phyloP scores from a whole-genome alignment of 768 basidiomycete genomes.

The Collybia sordida region DNA sequence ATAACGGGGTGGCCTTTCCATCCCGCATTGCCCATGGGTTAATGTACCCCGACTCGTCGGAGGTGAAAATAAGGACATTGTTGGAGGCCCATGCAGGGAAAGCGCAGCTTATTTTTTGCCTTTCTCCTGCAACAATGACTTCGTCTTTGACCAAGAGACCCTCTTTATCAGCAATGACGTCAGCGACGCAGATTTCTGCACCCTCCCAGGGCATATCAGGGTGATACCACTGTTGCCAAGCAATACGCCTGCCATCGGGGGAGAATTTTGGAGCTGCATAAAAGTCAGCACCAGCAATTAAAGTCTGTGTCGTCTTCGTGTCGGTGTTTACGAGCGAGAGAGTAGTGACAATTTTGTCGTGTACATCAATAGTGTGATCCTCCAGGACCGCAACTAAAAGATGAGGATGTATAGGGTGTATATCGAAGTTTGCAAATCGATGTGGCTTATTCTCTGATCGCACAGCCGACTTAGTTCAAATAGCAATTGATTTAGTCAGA shows the following conservation, averaged over 20 bases:
- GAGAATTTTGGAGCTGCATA: slow-evolving; percentile 50
- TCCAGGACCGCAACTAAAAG: slow-evolving; percentile 66
- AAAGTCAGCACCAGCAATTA: slow-evolving; percentile 67
- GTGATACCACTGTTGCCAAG: slow-evolving; percentile 25
- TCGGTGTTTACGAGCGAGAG: slow-evolving; percentile 56
- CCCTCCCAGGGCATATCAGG: slow-evolving; percentile 29
- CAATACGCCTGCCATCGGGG: slow-evolving; percentile 20
- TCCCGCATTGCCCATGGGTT: slow-evolving; percentile 60
- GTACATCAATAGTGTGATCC: slow-evolving; percentile 60
- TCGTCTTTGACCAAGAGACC: slow-evolving; percentile 32
- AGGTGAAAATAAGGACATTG: slow-evolving; percentile 59
- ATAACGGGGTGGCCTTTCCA: slow-evolving; percentile 33
- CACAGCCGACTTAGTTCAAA: background rate
- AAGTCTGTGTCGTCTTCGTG: slow-evolving; percentile 39
- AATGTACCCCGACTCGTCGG: slow-evolving; percentile 63
- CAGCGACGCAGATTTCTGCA: slow-evolving; percentile 36
- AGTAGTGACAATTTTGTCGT: slow-evolving; percentile 52
- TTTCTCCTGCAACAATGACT: slow-evolving; percentile 50
- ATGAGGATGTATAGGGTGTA: slow-evolving; percentile 52
- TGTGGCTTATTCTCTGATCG: slow-evolving; percentile 42
- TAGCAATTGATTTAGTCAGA: slow-evolving; percentile 3
- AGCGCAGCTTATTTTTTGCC: slow-evolving; percentile 46
- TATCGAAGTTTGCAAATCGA: slow-evolving; percentile 64
- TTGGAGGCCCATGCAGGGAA: slow-evolving; percentile 64
- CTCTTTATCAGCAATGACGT: slow-evolving; percentile 31